A percentile compares a stretch with the other conserved stretches of the same genome.
phyloP scores from a whole-genome alignment of 345 rosid genomes.

The Toxicodendron radicans region DNA sequence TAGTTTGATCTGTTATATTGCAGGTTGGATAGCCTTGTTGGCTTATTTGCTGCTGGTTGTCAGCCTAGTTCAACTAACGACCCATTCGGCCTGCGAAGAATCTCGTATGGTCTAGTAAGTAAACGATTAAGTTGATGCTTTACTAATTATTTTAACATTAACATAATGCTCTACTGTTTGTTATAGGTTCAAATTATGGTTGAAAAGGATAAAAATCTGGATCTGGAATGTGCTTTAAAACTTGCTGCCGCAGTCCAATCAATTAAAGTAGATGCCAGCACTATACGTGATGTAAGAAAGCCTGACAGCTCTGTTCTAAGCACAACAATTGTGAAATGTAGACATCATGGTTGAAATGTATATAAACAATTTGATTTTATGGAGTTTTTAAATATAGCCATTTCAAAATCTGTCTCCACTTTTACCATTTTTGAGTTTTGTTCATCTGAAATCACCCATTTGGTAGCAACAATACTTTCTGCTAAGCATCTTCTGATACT shows the following conservation, averaged over 20 bases:
- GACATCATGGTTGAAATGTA: no score
- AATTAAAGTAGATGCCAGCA: conserved; percentile 51
- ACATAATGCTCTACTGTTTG: conserved; percentile 17
- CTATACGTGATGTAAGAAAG: conserved; percentile 71
- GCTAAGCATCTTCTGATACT: neutral
- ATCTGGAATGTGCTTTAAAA: conserved; percentile 59
- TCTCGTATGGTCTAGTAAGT: conserved; percentile 92
- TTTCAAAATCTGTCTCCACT: neutral
- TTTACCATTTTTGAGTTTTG: neutral
- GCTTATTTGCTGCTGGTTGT: conserved; percentile 97
- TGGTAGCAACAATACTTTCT: neutral
- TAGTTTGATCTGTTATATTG: conserved; percentile 22
- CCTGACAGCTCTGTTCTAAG: neutral
- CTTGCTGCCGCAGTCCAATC: conserved; percentile 84
- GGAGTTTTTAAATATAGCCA: neutral
- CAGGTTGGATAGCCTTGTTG: conserved; percentile 94
- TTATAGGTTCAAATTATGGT: conserved; percentile 86
- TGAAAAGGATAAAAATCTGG: conserved; percentile 64
- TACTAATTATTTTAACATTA: neutral
- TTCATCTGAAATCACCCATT: neutral
- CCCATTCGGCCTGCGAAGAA: conserved; percentile 92
- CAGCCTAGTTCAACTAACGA: conserved; percentile 94
- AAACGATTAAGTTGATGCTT: conserved; percentile 18
- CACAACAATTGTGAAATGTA: no score
- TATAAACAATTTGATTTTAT: no score